Evolutionary conservation across 768 basidiomycete species (phyloP), one percentile per base, ranked within the genome.

Genomic region (Suillus spraguei): DNA sequence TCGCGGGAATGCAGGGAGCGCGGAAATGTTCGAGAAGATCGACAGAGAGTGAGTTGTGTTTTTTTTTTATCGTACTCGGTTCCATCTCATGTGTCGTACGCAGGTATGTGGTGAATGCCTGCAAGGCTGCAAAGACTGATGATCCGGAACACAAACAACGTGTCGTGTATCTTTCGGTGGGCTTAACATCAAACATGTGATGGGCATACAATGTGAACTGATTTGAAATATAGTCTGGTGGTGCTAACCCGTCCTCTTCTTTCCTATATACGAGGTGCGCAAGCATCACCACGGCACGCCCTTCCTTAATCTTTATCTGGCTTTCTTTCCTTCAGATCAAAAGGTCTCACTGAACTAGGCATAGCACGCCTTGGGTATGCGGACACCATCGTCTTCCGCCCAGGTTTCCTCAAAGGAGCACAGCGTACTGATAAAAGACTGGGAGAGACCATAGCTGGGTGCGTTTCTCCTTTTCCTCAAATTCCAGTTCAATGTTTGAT

Each of bases 81-180:
- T 6, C 17, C 33, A 28, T 38, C 32, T 38, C 22, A 32, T 33
- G 32, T 61, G 35, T 36, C 42, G 16, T 9, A 60, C 17, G 4
- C 50, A 89, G 90, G 72, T 91, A 91, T 69, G 90, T 92, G n/a
- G 72, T 92, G 54, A 85, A 86, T 59, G 87, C 89, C 9, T 92
- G 90, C 13, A 79, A 82, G 58, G 88, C 83, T 22, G 91, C 91
- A 4, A 86, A 81, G 68, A 71, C 78, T 13, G 75, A 81, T 35
- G 82, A 82, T 55, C 75, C 81, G 14, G 56, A 65, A 24, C 76
- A 79, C 60, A 62, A 76, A 5, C 92, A 94, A 67, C 81, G 85
- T 1, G 68, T 94, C 14, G 80, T 94, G 16, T 94, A 94, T 69
- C 69, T 89, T 62, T 93, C 91, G 4, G 90, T 88, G 67, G 39